Conservation (phyloP, 2,329 filamentous ascomycete species). For the Dendryphion nanum region DNA sequence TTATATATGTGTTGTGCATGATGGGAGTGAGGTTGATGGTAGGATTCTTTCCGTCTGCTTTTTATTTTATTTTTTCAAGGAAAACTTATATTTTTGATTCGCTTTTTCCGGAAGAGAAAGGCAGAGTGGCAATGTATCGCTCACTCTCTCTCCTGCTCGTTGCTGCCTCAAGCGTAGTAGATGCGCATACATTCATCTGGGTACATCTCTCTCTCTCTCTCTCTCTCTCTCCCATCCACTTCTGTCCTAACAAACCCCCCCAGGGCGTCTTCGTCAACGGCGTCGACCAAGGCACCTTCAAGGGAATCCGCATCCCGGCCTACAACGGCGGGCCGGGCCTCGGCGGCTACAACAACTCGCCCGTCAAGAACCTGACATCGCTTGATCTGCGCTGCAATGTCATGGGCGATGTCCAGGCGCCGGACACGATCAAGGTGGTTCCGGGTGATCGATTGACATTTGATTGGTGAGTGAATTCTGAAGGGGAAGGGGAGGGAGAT, state of each 20-base stretch:
- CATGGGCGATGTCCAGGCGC: conserved; percentile 36
- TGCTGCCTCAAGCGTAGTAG: conserved; percentile 15
- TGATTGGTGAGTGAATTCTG: conserved; percentile 27
- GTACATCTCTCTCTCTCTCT: conserved; percentile 6
- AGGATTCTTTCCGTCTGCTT: too few species aligned
- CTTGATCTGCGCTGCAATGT: conserved; percentile 44
- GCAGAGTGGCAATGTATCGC: too few species aligned
- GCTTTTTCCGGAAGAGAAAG: too few species aligned
- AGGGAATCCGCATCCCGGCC: conserved; percentile 26
- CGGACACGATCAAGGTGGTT: conserved; percentile 34
- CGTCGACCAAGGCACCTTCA: conserved; percentile 28
- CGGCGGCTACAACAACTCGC: conserved; percentile 41
- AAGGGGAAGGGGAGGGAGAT: too few species aligned
- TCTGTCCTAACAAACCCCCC: not conserved
- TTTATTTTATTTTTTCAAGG: too few species aligned
- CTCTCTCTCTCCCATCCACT: not conserved
- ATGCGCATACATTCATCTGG: conserved; percentile 31
- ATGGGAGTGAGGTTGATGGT: too few species aligned
- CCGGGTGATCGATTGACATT: conserved; percentile 42
- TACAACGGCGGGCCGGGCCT: conserved; percentile 36
- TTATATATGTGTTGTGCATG: too few species aligned
- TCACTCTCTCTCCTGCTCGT: too few species aligned
- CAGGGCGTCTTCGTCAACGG: conserved; percentile 33
- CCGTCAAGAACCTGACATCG: conserved; percentile 40
- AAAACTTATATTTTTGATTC: too few species aligned